These are phyloP conservation scores for Amanita muscaria DNA, from an alignment of 768 basidiomycete genomes.

Conservation along the genomic window DNA sequence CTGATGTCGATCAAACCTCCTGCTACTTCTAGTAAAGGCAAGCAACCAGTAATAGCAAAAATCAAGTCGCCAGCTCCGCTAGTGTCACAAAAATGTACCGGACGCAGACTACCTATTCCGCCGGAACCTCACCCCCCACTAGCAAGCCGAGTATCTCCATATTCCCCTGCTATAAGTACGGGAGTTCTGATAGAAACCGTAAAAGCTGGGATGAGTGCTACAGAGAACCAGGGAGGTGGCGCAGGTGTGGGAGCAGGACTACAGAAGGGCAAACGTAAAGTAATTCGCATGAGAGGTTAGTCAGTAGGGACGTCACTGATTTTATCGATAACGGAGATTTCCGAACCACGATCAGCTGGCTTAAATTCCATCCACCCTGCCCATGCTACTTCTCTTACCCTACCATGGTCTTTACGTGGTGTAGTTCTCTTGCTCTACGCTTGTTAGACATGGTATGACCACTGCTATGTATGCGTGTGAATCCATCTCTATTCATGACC, in stretches of 20 bases:
- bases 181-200: conserved; percentile 78
- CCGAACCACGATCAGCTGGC: neutral
- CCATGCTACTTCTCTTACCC: neutral
- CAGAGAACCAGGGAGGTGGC: conserved; percentile 27
- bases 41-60: conserved; percentile 39
- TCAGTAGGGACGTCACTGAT: neutral
- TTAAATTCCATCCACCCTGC: neutral
- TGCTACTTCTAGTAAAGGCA: conserved; percentile 37
- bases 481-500: conserved; percentile 1
- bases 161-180: conserved; percentile 68
- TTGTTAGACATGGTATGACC: conserved; percentile 1
- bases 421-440: conserved; percentile 2
- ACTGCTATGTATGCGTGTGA: neutral
- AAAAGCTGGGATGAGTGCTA: conserved; percentile 77
- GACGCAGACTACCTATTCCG: conserved; percentile 55
- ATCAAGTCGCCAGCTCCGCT: conserved; percentile 32
- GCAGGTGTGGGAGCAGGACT: conserved; percentile 26
- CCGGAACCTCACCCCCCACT: conserved; percentile 71
- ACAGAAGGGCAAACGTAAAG: conserved; percentile 73
- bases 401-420: neutral
- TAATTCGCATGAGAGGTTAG: conserved; percentile 63
- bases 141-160: conserved; percentile 65
- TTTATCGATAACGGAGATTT: conserved; percentile 9
- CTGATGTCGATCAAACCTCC: conserved; percentile 19
- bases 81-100: conserved; percentile 22